Conservation (phyloP, 1,139 yeast species). For the Suhomyces yuchorum region DNA sequence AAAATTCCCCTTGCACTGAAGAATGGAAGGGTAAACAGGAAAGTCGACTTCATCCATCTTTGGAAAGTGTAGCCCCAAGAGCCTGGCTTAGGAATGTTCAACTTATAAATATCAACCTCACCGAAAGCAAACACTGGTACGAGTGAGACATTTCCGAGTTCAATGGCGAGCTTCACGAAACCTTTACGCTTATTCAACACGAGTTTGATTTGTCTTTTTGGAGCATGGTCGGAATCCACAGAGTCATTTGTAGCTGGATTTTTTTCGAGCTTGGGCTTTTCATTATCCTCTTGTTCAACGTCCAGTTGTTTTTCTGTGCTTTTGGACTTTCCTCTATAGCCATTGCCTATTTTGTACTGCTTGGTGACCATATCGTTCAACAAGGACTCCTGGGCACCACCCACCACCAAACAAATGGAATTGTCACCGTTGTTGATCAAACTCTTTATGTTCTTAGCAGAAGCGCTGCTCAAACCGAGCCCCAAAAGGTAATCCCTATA, state of each 20-base stretch:
- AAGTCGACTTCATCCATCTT: constrained; percentile 64
- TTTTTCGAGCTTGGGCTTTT: too few relatives aligned
- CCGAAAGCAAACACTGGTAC: constrained; percentile 95
- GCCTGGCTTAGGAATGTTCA: constrained; percentile 55
- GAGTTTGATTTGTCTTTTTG: constrained; percentile 40
- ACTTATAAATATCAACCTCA: constrained; percentile 78
- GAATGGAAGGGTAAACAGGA: constrained; percentile 87
- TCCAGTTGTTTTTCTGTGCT: not conserved
- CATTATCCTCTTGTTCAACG: not conserved
- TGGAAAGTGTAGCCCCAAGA: constrained; percentile 62
- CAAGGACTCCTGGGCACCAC: constrained; percentile 92
- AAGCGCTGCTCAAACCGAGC: constrained; percentile 84
- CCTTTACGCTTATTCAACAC: constrained; percentile 83
- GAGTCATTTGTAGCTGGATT: not conserved
- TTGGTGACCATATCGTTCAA: constrained; percentile 47
- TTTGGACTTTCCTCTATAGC: constrained; percentile 35
- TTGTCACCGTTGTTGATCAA: constrained; percentile 64
- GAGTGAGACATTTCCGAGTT: constrained; percentile 70
- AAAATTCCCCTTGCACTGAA: constrained; percentile 92
- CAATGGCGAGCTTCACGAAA: constrained; percentile 82
- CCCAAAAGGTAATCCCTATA: constrained; percentile 84
- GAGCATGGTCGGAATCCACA: constrained; percentile 9
- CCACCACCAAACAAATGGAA: constrained; percentile 87
- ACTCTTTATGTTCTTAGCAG: constrained; percentile 68
- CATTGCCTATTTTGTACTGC: constrained; percentile 40